These are phyloP conservation scores for Pseudogymnoascus sp. DNA, from an alignment of 2,329 filamentous ascomycete genomes.

Conservation along the genomic window DNA sequence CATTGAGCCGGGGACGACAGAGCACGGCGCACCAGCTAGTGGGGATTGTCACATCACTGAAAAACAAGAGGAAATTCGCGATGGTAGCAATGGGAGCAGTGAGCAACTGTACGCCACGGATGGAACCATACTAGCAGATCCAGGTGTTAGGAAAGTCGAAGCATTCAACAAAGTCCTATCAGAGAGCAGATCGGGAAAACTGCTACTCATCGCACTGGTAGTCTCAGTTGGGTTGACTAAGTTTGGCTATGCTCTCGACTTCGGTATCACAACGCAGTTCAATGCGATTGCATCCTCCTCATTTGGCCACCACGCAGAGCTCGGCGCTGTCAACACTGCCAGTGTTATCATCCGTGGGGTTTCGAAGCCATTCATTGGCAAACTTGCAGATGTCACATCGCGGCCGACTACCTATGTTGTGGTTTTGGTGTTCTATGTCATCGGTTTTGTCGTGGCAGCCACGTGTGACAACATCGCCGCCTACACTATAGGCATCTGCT, in stretches of 20 bases:
- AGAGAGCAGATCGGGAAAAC: neutral
- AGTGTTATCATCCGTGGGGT: constrained; percentile 1
- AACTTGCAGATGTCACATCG: constrained; percentile 22
- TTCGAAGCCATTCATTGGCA: constrained; percentile 24
- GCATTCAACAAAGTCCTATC: neutral
- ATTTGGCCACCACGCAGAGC: neutral
- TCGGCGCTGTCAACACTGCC: neutral
- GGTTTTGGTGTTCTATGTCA: constrained; percentile 37
- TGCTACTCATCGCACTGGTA: neutral
- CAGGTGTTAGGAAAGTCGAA: neutral
- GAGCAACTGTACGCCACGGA: neutral
- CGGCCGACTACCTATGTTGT: constrained; percentile 37
- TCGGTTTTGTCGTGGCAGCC: constrained; percentile 29
- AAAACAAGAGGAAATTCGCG: neutral
- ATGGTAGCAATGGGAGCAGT: neutral
- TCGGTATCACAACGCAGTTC: neutral
- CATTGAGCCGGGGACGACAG: neutral
- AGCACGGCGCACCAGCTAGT: neutral
- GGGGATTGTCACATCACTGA: neutral
- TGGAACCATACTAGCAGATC: neutral
- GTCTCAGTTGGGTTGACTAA: neutral
- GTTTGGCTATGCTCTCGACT: neutral
- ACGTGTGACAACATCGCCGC: neutral
- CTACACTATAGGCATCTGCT: neutral
- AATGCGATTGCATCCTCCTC: neutral